A percentile compares a stretch with the other conserved stretches of the same genome.
These are phyloP conservation scores for Musa beccarii DNA, from an alignment of 176 grass and related monocot genomes.

Conservation along the genomic window DNA sequence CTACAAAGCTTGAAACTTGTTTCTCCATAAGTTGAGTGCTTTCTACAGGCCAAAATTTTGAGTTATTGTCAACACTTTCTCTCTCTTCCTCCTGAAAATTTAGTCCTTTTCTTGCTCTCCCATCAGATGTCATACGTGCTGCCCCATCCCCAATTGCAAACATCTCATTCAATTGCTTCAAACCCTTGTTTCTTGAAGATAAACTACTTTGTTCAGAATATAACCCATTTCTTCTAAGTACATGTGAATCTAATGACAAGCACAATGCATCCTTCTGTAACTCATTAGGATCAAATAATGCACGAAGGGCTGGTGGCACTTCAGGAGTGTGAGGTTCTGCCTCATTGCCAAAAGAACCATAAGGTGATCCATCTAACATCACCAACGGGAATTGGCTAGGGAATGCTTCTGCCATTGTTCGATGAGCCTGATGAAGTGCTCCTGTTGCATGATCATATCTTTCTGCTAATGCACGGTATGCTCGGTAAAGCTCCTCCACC, in stretches of 20 bases:
- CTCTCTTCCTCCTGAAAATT: slow-evolving; percentile 42
- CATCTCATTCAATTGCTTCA: slow-evolving; percentile 52
- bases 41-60: background rate
- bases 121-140: slow-evolving; percentile 29
- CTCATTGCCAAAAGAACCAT: slow-evolving; percentile 26
- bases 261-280: slow-evolving; percentile 38
- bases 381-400: slow-evolving; percentile 52
- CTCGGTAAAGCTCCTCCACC: slow-evolving; percentile 88
- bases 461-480: slow-evolving; percentile 77
- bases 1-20: slow-evolving; percentile 29
- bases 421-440: slow-evolving; percentile 68
- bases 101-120: slow-evolving; percentile 46
- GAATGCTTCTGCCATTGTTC: slow-evolving; percentile 85
- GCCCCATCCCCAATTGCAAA: slow-evolving; percentile 32
- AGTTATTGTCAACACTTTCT: slow-evolving; percentile 10
- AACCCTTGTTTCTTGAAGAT: slow-evolving; percentile 36
- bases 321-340: slow-evolving; percentile 50
- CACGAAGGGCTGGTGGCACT: slow-evolving; percentile 22
- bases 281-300: slow-evolving; percentile 47
- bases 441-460: slow-evolving; percentile 65
- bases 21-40: slow-evolving; percentile 21
- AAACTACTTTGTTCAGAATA: slow-evolving; percentile 46
- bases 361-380: slow-evolving; percentile 46
- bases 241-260: slow-evolving; percentile 25
- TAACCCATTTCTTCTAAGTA: slow-evolving; percentile 51